These are phyloP conservation scores for Globisporangium recalcitrans DNA, from an alignment of 352 stramenopile species.

Conservation along the genomic window DNA sequence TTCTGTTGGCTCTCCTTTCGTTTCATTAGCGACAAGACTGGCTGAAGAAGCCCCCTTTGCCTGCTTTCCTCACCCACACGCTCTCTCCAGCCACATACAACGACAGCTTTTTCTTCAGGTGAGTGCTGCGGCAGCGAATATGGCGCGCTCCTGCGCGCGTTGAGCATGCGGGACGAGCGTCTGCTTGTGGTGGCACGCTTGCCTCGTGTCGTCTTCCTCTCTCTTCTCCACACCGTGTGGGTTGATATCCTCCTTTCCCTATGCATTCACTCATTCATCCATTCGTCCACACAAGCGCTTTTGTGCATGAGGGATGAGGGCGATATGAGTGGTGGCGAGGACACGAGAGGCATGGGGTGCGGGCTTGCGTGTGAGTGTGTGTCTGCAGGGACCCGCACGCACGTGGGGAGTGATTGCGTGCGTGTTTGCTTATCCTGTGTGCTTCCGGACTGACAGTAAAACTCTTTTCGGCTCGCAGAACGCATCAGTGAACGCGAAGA, in stretches of 20 bases:
- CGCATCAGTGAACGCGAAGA: conserved; percentile 7
- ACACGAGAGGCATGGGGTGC: neutral
- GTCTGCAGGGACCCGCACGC: neutral
- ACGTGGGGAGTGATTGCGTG: neutral
- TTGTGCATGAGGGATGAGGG: neutral
- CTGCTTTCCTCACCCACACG: conserved; percentile 1
- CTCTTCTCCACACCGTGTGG: too few species aligned
- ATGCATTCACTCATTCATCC: neutral
- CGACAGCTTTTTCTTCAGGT: conserved; percentile 23
- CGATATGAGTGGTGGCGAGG: conserved; percentile 1
- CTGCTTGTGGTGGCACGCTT: neutral
- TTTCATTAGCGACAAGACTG: neutral
- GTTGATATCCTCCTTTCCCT: neutral
- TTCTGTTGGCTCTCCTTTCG: conserved; percentile 21
- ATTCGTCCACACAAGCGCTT: neutral
- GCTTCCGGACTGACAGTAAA: conserved; percentile 1
- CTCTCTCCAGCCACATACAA: conserved; percentile 16
- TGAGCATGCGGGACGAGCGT: neutral
- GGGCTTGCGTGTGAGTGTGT: conserved; percentile 1
- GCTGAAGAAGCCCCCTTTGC: conserved; percentile 7
- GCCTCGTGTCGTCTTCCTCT: neutral
- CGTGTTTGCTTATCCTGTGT: too few species aligned
- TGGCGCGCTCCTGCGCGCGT: neutral
- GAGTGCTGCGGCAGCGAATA: conserved; percentile 4
- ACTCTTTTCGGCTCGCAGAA: conserved; percentile 6